Conservation (phyloP, 805 yeast species). For the Kazachstania viticola region DNA sequence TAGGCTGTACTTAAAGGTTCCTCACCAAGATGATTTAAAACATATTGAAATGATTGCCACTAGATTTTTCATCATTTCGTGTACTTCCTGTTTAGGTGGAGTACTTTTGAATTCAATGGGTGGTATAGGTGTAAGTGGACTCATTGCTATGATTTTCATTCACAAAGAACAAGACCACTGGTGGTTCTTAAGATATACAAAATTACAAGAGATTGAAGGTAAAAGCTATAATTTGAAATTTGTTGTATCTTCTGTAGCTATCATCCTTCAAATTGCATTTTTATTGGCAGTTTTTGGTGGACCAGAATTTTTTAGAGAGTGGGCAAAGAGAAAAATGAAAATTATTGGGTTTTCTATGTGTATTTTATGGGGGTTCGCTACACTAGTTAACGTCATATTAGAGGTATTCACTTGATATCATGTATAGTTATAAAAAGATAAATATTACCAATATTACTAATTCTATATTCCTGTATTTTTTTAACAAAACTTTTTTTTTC, state of each 20-base stretch:
- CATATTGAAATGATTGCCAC: slow-evolving; percentile 16
- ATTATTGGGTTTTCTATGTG: slow-evolving; percentile 18
- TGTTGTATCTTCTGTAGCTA: slow-evolving; percentile 16
- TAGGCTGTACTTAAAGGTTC: slow-evolving; percentile 30
- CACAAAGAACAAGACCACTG: slow-evolving; percentile 9
- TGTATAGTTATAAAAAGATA: too few relatives aligned
- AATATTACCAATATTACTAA: too few relatives aligned
- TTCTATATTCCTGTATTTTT: too few relatives aligned
- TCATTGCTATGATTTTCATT: slow-evolving; percentile 30
- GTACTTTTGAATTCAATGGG: slow-evolving; percentile 69
- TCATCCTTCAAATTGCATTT: slow-evolving; percentile 14
- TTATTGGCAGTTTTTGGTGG: slow-evolving; percentile 13
- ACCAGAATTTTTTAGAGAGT: slow-evolving; percentile 4
- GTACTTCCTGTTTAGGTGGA: slow-evolving; percentile 90
- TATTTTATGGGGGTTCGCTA: slow-evolving; percentile 18
- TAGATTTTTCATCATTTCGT: slow-evolving; percentile 83
- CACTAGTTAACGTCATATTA: slow-evolving; percentile 15
- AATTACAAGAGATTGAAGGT: slow-evolving; percentile 7
- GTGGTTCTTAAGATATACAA: slow-evolving; percentile 18
- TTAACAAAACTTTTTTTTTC: too few relatives aligned
- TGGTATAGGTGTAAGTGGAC: slow-evolving; percentile 73
- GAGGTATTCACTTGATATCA: slow-evolving; percentile 13
- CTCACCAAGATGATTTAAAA: slow-evolving; percentile 10
- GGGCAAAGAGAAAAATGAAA: slow-evolving; percentile 8
- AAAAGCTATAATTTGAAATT: slow-evolving; percentile 13